These are phyloP conservation scores for Rhipidocladum racemiflorum DNA, from an alignment of 176 grass and related monocot genomes.

Conservation along the genomic window DNA sequence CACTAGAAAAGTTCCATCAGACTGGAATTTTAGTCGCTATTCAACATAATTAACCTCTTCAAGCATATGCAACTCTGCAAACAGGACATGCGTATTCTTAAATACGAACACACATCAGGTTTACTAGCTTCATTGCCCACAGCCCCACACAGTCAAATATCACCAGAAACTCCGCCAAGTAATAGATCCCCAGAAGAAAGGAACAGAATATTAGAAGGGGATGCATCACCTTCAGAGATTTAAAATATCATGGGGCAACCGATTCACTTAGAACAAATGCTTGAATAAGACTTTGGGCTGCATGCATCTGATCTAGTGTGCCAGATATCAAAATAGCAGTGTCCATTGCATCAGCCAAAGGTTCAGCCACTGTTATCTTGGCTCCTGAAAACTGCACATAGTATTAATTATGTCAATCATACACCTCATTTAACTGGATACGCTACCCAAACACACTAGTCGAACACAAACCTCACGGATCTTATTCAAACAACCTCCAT, in stretches of 20 bases:
- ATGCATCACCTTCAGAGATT: slow-evolving; percentile 36
- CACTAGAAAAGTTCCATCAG: slow-evolving; percentile 1
- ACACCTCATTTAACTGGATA: background rate
- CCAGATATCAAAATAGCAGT: slow-evolving; percentile 68
- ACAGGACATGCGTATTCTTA: slow-evolving; percentile 20
- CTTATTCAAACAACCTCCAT: slow-evolving; percentile 81
- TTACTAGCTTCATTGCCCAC: slow-evolving; percentile 15
- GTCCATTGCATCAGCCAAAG: slow-evolving; percentile 63
- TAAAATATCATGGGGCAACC: slow-evolving; percentile 34
- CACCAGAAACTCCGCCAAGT: background rate
- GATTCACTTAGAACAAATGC: slow-evolving; percentile 90
- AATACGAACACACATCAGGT: slow-evolving; percentile 19
- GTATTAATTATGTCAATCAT: slow-evolving; percentile 30
- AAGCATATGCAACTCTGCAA: slow-evolving; percentile 24
- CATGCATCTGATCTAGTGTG: slow-evolving; percentile 79
- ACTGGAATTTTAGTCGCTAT: slow-evolving; percentile 8
- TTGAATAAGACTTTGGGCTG: slow-evolving; percentile 89
- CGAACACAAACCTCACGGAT: slow-evolving; percentile 69
- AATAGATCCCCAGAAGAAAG: slow-evolving; percentile 3
- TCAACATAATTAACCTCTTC: slow-evolving; percentile 33
- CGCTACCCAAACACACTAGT: slow-evolving; percentile 13
- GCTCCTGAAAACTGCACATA: slow-evolving; percentile 86
- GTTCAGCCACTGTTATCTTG: slow-evolving; percentile 79
- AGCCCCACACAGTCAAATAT: background rate
- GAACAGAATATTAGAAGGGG: slow-evolving; percentile 6